phyloP scores from a whole-genome alignment of 208 protist genomes.

The Trypanosoma cruzi region DNA sequence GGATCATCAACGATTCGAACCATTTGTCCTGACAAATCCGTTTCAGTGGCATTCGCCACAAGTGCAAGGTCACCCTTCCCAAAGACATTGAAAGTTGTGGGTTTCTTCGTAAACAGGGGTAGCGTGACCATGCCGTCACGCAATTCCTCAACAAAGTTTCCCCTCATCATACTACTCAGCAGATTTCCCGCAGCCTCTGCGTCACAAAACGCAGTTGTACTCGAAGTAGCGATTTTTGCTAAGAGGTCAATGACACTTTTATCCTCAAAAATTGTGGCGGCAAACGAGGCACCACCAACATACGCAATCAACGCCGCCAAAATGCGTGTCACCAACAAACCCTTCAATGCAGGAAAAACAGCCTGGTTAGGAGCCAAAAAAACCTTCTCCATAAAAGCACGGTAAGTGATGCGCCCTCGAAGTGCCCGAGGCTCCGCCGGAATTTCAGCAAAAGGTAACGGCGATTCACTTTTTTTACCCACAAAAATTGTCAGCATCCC shows the following conservation, averaged over 20 bases:
- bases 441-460: slow-evolving; percentile 73
- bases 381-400: slow-evolving; percentile 44
- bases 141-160: slow-evolving; percentile 11
- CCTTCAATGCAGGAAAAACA: slow-evolving; percentile 71
- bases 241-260: slow-evolving; percentile 11
- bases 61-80: slow-evolving; percentile 30
- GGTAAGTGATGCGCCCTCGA: slow-evolving; percentile 82
- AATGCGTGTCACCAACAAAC: slow-evolving; percentile 83
- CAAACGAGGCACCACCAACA: slow-evolving; percentile 36
- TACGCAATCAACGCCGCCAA: slow-evolving; percentile 85
- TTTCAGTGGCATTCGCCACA: not conserved
- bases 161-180: slow-evolving; percentile 13
- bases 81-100: slow-evolving; percentile 14
- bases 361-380: slow-evolving; percentile 37
- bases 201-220: slow-evolving; percentile 1
- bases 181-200: slow-evolving; percentile 15
- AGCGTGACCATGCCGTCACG: slow-evolving; percentile 24
- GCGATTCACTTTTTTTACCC: slow-evolving; percentile 85
- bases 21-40: not conserved
- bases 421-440: slow-evolving; percentile 76
- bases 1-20: slow-evolving; percentile 21
- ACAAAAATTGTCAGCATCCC: slow-evolving; percentile 83
- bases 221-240: slow-evolving; percentile 18
- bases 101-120: slow-evolving; percentile 3
- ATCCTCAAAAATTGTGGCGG: slow-evolving; percentile 35